These are phyloP conservation scores for Claviceps humidiphila DNA, from an alignment of 2,329 filamentous ascomycete genomes.

Conservation along the genomic window DNA sequence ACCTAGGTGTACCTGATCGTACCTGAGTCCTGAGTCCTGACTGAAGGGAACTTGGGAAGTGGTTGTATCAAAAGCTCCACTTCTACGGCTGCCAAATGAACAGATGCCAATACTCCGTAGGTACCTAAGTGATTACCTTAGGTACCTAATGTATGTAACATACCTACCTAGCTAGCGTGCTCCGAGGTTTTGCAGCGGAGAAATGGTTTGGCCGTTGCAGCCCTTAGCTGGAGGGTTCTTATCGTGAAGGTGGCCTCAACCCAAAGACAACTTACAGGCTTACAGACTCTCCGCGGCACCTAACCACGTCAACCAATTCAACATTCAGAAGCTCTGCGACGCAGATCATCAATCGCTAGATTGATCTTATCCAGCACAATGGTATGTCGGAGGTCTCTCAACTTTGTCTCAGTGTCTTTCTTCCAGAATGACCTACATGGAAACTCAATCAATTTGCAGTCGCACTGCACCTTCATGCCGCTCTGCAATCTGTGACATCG, in stretches of 20 bases:
- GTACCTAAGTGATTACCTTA: no score
- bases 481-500: not conserved
- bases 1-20: no score
- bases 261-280: not conserved
- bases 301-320: slow-evolving; percentile 9
- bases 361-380: slow-evolving; percentile 14
- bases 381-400: slow-evolving; percentile 14
- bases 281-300: slow-evolving; percentile 8
- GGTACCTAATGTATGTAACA: no score
- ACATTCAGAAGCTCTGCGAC: slow-evolving; percentile 20
- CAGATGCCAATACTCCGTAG: no score
- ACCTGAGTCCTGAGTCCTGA: no score
- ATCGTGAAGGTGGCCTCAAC: slow-evolving; percentile 33
- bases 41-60: no score
- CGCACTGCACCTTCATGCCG: not conserved
- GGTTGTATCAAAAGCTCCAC: no score
- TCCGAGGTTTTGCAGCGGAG: slow-evolving; percentile 13
- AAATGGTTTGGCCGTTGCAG: slow-evolving; percentile 17
- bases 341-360: slow-evolving; percentile 12
- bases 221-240: slow-evolving; percentile 11
- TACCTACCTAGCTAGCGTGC: no score
- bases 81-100: no score
- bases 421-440: not conserved
- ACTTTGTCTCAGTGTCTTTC: not conserved
- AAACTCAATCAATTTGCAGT: slow-evolving; percentile 1